Base-by-base conservation (phyloP, 495 filamentous ascomycete species). In the Aspergillus cristatus region DNA sequence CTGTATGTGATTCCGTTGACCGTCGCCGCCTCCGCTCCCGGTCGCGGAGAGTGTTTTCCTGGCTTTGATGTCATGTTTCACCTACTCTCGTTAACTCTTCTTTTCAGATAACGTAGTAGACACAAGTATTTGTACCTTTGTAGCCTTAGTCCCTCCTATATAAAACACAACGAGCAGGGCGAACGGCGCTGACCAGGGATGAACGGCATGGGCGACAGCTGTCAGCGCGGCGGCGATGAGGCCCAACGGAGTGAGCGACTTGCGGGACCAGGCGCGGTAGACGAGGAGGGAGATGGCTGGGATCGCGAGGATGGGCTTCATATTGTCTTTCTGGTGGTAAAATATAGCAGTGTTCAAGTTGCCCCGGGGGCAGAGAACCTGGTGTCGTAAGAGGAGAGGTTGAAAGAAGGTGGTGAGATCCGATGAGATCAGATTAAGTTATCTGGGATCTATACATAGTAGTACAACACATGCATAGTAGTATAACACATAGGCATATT, bases 131-230 rank as follows among this genome's bases (percentile, higher is more conserved):
- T n/a, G n/a, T 43, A 28, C 82, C 61, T 87, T 90, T 0, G 91
- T 98, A 1, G 78, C 89, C 35, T 74, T 68, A 0, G 82, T 94
- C 0, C 85, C 93, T 0, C 80, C 78, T 2, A 89, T 63, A 66
- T 94, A 96, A 67, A 98, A 98, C 13, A 89, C 76, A 28, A 68
- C 70, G 2, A 98, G 72, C 8, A 96, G 70, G 15, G 73, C 70
- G 57, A 95, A 93, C 2, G 85, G 88, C n/a, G 87, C 63, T 38
- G 80, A 82, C 85, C 85, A 94, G 7, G 91, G 89, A 60, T 97
- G 91, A 14, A 86, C 47, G 7, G 88, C 85, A 58, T 98, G 91
- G 3, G 79, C 74, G 37, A 70, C 55, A 7, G 86, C 89, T 6
- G 93, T 93, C 20, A 81, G 42, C 15, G 60, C 61, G 10, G 88